These are phyloP conservation scores for Nelumbo lutea DNA, from an alignment of 164 flowering plant species.

Conservation along the genomic window DNA sequence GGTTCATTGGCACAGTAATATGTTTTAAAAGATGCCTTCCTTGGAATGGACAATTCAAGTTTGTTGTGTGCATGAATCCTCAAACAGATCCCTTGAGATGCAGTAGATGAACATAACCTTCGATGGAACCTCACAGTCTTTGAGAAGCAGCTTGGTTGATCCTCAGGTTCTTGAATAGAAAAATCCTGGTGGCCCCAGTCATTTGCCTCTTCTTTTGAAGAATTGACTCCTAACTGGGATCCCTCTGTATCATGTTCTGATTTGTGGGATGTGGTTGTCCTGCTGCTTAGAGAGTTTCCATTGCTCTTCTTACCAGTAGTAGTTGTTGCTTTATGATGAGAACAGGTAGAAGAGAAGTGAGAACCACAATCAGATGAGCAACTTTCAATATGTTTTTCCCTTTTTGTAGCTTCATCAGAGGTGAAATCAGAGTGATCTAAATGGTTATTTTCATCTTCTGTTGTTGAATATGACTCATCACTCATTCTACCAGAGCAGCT, in stretches of 20 bases:
- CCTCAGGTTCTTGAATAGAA: slow-evolving; percentile 30
- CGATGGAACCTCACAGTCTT: slow-evolving; percentile 27
- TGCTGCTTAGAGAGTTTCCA: slow-evolving; percentile 51
- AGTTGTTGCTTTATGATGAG: slow-evolving; percentile 26
- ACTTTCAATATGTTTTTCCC: slow-evolving; percentile 28
- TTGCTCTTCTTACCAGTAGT: slow-evolving; percentile 43
- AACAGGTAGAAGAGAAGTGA: slow-evolving; percentile 27
- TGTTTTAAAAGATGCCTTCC: slow-evolving; percentile 27
- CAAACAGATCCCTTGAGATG: slow-evolving; percentile 25
- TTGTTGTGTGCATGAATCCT: slow-evolving; percentile 27
- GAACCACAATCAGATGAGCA: slow-evolving; percentile 35
- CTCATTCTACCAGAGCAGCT: slow-evolving; percentile 50
- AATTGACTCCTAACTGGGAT: slow-evolving; percentile 13
- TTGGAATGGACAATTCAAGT: slow-evolving; percentile 30
- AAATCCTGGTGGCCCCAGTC: slow-evolving; percentile 11
- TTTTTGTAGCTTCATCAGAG: slow-evolving; percentile 30
- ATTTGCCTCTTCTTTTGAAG: slow-evolving; percentile 13
- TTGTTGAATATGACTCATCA: slow-evolving; percentile 26
- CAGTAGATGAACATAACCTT: slow-evolving; percentile 25
- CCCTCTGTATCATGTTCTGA: slow-evolving; percentile 23
- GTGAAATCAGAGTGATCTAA: slow-evolving; percentile 38
- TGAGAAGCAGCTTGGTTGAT: slow-evolving; percentile 45
- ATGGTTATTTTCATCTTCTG: slow-evolving; percentile 31
- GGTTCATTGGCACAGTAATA: slow-evolving; percentile 33
- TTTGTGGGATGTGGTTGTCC: slow-evolving; percentile 18